Percentiles rank a stretch among this genome's conserved stretches.
phyloP scores from a whole-genome alignment of 352 stramenopile genomes.

The Globisporangium heterothallicum region DNA sequence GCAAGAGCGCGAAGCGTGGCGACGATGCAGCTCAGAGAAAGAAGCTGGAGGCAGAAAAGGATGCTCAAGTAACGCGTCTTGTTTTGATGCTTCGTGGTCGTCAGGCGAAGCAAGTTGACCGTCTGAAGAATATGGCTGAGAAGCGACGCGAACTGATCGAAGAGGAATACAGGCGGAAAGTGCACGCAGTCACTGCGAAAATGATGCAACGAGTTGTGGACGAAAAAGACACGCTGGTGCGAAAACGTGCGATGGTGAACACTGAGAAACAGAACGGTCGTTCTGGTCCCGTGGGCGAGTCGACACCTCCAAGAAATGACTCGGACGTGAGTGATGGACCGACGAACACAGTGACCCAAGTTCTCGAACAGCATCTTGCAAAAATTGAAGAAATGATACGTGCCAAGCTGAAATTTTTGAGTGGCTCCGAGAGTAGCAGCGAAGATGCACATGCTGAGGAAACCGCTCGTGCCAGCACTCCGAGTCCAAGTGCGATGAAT shows the following conservation, averaged over 20 bases:
- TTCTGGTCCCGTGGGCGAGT: too few species aligned
- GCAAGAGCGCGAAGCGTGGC: conserved; percentile 8
- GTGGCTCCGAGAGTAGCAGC: background rate
- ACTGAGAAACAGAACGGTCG: background rate
- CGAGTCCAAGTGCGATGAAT: background rate
- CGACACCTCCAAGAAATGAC: background rate
- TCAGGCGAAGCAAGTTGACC: conserved; percentile 20
- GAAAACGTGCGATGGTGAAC: conserved; percentile 29
- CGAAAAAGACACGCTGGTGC: conserved; percentile 38
- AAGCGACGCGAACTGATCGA: conserved; percentile 32
- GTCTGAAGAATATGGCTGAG: conserved; percentile 14
- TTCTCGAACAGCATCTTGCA: conserved; percentile 15
- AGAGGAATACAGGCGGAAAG: conserved; percentile 45
- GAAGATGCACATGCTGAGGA: background rate
- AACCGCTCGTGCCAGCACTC: background rate
- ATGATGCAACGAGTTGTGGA: conserved; percentile 47
- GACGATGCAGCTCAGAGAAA: conserved; percentile 2
- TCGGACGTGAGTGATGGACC: background rate
- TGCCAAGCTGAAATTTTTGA: background rate
- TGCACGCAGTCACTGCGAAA: conserved; percentile 34
- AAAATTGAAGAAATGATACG: conserved; percentile 19
- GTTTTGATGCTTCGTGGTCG: conserved; percentile 43
- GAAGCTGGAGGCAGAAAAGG: conserved; percentile 25
- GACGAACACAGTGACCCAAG: background rate
- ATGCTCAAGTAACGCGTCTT: conserved; percentile 34